Base-by-base conservation (phyloP, 768 basidiomycete species). In the Hemileccinum rubropunctum region DNA sequence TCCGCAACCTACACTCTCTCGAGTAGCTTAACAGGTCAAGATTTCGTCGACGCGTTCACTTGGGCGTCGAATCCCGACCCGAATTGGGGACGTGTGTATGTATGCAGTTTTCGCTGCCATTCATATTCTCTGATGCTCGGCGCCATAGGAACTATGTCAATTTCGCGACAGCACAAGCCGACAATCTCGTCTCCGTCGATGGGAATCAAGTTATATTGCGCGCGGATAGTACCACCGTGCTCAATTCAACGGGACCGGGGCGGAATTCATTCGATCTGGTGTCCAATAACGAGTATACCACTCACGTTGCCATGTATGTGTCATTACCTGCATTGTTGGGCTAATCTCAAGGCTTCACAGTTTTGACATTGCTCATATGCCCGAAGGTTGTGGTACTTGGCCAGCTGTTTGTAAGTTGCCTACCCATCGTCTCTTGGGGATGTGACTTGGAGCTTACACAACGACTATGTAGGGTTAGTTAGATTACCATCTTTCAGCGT, bases 131-230 rank as follows among this genome's bases (percentile, higher is more conserved):
- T 57, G 30, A 60, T 36, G 32, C 2, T 2, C 4, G 1, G 12
- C 42, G 2, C 21, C 18, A 39, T 10, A 76, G 73, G 39, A 74
- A 72, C 56, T 80, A 80, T 44, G 63, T 81, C 43, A 61, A 69
- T 51, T 68, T 75, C 43, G 59, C 61, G 1, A 82, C 82, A 0
- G 84, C 86, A 3, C 58, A 70, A n/a, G 67, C 70, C 18, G 64
- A 76, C 53, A 84, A 86, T 55, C 65, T 89, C 14, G 83, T 84
- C 0, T 84, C 72, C 52, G 73, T 82, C 2, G 72, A 72, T 11
- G 74, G 72, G 26, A 69, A 79, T 55, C 51, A 56, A 17, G 66
- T 73, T 15, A 67, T 62, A 3, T 43, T 73, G 15, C 63, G 73
- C 27, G 62, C 69, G 3, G 72, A 74, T 41, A 48, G 57, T n/a